These are phyloP conservation scores for Elsinoe necatrix DNA, from an alignment of 2,329 filamentous ascomycete genomes.

Conservation along the genomic window DNA sequence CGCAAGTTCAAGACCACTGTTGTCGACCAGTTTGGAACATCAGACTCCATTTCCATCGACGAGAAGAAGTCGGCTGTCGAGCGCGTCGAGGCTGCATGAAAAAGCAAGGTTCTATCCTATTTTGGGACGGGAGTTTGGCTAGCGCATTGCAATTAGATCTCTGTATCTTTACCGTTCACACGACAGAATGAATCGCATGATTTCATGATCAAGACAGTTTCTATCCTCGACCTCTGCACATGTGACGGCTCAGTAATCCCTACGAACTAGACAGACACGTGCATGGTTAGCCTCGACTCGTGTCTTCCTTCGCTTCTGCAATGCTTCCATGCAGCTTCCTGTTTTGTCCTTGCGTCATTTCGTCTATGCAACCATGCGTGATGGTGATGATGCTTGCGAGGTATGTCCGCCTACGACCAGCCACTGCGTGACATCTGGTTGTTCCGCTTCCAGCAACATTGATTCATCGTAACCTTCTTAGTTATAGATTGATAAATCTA, in stretches of 20 bases:
- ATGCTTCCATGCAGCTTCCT: slow-evolving; percentile 11
- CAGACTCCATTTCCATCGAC: not conserved
- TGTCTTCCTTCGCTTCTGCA: slow-evolving; percentile 1
- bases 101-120: not conserved
- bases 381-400: not conserved
- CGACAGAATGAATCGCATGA: slow-evolving; percentile 12
- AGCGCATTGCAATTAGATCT: not conserved
- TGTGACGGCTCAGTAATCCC: not conserved
- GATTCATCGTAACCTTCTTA: too few species aligned
- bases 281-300: not conserved
- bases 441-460: not conserved
- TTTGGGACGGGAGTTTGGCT: not conserved
- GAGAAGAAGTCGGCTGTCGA: slow-evolving; percentile 11
- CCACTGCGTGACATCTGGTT: slow-evolving; percentile 1
- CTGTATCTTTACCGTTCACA: slow-evolving; percentile 2
- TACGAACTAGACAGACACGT: not conserved
- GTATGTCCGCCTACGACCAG: not conserved
- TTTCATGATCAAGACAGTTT: not conserved
- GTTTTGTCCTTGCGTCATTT: not conserved
- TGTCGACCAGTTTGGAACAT: slow-evolving; percentile 19
- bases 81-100: slow-evolving; percentile 10
- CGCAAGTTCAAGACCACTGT: slow-evolving; percentile 29
- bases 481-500: too few species aligned
- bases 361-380: not conserved
- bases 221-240: too few species aligned